Evolutionary conservation across 176 grass and related monocot species (phyloP).

Genomic region (Musa schizocarpa): DNA sequence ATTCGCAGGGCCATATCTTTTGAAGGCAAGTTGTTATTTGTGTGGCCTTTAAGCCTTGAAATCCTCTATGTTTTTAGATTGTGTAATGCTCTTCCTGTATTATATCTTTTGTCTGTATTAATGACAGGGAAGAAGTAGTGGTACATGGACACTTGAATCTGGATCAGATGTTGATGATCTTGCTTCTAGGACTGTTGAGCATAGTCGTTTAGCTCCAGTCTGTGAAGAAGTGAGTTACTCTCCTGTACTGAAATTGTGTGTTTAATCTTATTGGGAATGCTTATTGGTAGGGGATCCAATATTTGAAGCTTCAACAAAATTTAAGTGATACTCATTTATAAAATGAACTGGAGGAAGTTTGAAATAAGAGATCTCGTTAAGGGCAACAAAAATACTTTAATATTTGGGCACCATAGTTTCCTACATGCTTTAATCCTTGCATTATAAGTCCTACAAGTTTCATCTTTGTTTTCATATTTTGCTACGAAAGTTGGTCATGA

Average conservation of each 20-base stretch:
- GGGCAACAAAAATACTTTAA: background rate
- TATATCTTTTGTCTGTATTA: background rate
- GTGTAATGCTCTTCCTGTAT: background rate
- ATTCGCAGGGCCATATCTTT: constrained; percentile 47
- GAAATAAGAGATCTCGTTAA: background rate
- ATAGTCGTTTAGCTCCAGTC: constrained; percentile 73
- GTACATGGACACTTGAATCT: constrained; percentile 7
- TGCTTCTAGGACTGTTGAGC: constrained; percentile 45
- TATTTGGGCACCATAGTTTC: background rate
- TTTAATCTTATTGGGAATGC: background rate
- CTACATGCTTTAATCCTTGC: background rate
- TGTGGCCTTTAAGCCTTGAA: background rate
- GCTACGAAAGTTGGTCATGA: background rate
- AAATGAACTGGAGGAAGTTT: background rate
- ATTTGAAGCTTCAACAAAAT: background rate
- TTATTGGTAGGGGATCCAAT: background rate
- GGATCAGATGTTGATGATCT: constrained; percentile 15
- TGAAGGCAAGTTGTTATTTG: constrained; percentile 32
- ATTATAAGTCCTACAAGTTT: background rate
- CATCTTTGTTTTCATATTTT: background rate
- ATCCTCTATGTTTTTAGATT: background rate
- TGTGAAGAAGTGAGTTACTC: constrained; percentile 67
- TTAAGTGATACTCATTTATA: background rate
- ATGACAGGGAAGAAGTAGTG: background rate
- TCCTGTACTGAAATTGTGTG: background rate